Evolutionary conservation across 768 basidiomycete genomes (phyloP), one percentile per base, ranked within the genome.

Genomic region (Antrodiella citrinella): DNA sequence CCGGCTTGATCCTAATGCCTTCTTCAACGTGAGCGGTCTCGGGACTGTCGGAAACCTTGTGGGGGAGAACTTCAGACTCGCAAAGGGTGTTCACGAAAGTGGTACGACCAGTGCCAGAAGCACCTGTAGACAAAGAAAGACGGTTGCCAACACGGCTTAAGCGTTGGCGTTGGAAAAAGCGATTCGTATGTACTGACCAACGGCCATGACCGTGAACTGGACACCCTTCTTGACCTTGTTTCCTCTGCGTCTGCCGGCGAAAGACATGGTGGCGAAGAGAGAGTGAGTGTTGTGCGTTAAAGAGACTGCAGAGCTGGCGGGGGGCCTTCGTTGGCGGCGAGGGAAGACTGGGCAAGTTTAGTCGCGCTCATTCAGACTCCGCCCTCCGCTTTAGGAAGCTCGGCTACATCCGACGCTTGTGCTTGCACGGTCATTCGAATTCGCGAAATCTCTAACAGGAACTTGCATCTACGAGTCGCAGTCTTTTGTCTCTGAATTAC

Each of bases 31-130:
- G 93, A 13, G 93, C 92, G n/a, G 80, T 78, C 59, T 87, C 85
- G 10, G 94, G 88, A 56, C 78, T 78, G 64, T 91, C 88, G 52
- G 80, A 82, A 45, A 89, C 74, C 69, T 93, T 92, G 77, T 97
- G 94, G 3, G 76, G 64, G 46, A 97, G 74, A 19, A 97, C 91
- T 59, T 93, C 89, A 26, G 86, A 85, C 74, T 99, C 95, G 76
- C 93, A 95, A 52, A 99, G 89, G 45, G 96, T 99, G 76, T 99
- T 99, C 66, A 99, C 92, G 62, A 99, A 98, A 51, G 95, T 99
- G 51, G 95, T 98, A 51, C 93, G 88, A 54, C 93, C 93, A 47
- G 93, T 95, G 42, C 95, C 95, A 69, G 93, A 96, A 51, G 93
- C 89, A 74, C 95, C 95, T 97, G 59, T 35, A 52, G 24, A 41